phyloP scores from a whole-genome alignment of 2,329 filamentous ascomycete genomes.

The Aspergillus tanneri region DNA sequence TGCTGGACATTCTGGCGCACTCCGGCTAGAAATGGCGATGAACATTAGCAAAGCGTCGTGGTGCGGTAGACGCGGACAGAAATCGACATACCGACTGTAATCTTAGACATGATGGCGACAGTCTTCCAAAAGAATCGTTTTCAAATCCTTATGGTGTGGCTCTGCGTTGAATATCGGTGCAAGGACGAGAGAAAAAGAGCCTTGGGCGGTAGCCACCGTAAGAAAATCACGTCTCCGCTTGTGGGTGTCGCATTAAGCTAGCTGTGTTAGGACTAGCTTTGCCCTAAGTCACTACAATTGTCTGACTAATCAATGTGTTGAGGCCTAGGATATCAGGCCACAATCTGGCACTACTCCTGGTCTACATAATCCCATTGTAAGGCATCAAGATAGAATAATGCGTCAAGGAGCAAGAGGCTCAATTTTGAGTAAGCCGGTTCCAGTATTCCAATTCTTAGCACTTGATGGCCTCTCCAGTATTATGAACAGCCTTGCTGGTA shows the following conservation, averaged over 20 bases:
- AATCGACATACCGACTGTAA: slow-evolving; percentile 54
- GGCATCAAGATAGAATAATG: too few relatives aligned
- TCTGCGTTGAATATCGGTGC: slow-evolving; percentile 47
- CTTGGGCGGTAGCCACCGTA: slow-evolving; percentile 16
- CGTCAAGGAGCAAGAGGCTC: too few relatives aligned
- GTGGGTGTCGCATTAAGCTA: slow-evolving; percentile 36
- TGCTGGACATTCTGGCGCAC: slow-evolving; percentile 92
- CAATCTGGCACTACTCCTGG: too few relatives aligned
- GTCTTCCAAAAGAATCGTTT: slow-evolving; percentile 76
- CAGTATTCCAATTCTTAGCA: too few relatives aligned
- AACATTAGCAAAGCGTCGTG: slow-evolving; percentile 1
- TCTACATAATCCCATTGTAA: too few relatives aligned
- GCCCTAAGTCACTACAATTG: slow-evolving; percentile 22
- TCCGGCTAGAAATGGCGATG: slow-evolving; percentile 61
- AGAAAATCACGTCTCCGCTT: slow-evolving; percentile 41
- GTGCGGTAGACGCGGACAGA: neutral
- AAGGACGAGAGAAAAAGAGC: slow-evolving; percentile 27
- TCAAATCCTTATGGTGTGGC: slow-evolving; percentile 71
- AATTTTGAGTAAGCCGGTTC: too few relatives aligned
- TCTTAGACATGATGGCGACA: slow-evolving; percentile 62
- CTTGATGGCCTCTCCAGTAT: too few relatives aligned
- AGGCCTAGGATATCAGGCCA: neutral
- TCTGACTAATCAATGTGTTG: slow-evolving; percentile 1
- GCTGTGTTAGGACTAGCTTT: slow-evolving; percentile 18
- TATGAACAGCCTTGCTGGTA: too few relatives aligned